Conservation (phyloP, 2,329 filamentous ascomycete species). For the Trichophyton schoenleinii region DNA sequence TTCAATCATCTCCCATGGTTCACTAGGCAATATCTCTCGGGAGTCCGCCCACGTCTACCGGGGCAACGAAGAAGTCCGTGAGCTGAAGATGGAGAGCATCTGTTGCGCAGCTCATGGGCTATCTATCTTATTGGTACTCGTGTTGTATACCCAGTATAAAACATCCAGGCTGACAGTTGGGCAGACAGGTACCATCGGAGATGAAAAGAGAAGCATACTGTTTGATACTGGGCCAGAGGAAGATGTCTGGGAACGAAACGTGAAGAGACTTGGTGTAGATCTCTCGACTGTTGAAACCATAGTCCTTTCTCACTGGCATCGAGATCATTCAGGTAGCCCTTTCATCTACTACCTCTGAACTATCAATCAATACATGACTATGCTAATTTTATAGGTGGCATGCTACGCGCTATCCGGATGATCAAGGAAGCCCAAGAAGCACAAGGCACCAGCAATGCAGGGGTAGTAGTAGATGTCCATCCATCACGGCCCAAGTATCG, state of each 20-base stretch:
- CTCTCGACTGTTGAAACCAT: slow-evolving; percentile 36
- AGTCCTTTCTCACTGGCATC: slow-evolving; percentile 43
- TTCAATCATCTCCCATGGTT: slow-evolving; percentile 32
- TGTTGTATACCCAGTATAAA: not conserved
- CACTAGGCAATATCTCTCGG: slow-evolving; percentile 33
- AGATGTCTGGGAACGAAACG: slow-evolving; percentile 40
- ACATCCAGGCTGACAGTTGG: not conserved
- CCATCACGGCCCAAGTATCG: slow-evolving; percentile 41
- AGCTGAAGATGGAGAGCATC: slow-evolving; percentile 39
- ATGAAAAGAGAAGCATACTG: slow-evolving; percentile 35
- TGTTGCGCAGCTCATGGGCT: slow-evolving; percentile 45
- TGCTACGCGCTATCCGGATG: slow-evolving; percentile 38
- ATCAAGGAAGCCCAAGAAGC: slow-evolving; percentile 32
- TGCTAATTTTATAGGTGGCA: slow-evolving; percentile 27
- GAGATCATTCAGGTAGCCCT: slow-evolving; percentile 40
- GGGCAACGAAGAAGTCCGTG: slow-evolving; percentile 32
- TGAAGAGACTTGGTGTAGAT: slow-evolving; percentile 32
- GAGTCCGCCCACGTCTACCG: slow-evolving; percentile 26
- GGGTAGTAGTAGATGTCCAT: slow-evolving; percentile 39
- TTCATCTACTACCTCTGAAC: not conserved
- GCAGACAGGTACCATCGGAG: slow-evolving; percentile 37
- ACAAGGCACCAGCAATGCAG: slow-evolving; percentile 13
- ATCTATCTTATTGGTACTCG: slow-evolving; percentile 38
- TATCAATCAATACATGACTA: slow-evolving; percentile 1
- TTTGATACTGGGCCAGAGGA: slow-evolving; percentile 45